These are phyloP conservation scores for Fomes fomentarius DNA, from an alignment of 1,284 basidiomycete genomes.

Conservation along the genomic window DNA sequence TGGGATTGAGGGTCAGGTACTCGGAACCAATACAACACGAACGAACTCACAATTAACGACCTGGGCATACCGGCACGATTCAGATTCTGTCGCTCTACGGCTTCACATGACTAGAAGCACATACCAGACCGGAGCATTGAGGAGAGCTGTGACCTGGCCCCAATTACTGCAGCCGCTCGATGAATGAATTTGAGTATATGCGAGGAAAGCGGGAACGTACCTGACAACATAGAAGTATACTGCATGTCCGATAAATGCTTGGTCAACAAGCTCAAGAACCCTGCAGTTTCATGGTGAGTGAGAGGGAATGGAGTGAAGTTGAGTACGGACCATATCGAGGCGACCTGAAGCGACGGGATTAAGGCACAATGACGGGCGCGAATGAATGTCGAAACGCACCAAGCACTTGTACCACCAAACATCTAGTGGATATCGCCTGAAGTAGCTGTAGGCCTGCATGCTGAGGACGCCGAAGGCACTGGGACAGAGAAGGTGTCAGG, in stretches of 20 bases:
- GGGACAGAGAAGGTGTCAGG: slow-evolving; percentile 3
- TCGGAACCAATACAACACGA: neutral
- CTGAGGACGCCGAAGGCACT: slow-evolving; percentile 55
- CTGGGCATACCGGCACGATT: no score
- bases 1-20: neutral
- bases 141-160: slow-evolving; percentile 43
- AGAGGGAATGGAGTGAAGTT: neutral
- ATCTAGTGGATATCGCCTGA: slow-evolving; percentile 58
- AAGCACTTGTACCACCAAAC: slow-evolving; percentile 53
- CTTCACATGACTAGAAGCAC: slow-evolving; percentile 9
- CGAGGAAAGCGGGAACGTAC: slow-evolving; percentile 12
- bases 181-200: neutral
- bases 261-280: slow-evolving; percentile 53
- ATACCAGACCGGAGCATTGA: slow-evolving; percentile 52
- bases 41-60: slow-evolving; percentile 29
- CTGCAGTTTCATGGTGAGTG: slow-evolving; percentile 33
- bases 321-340: slow-evolving; percentile 44
- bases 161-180: slow-evolving; percentile 46
- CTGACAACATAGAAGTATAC: slow-evolving; percentile 53
- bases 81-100: no score
- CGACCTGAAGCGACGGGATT: slow-evolving; percentile 39
- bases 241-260: slow-evolving; percentile 56
- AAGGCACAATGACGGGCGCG: neutral
- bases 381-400: slow-evolving; percentile 48
- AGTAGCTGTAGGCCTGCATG: slow-evolving; percentile 59